Evolutionary conservation across 441 rosid species (phyloP).

Genomic region (Bocquillonia castaneifolia): DNA sequence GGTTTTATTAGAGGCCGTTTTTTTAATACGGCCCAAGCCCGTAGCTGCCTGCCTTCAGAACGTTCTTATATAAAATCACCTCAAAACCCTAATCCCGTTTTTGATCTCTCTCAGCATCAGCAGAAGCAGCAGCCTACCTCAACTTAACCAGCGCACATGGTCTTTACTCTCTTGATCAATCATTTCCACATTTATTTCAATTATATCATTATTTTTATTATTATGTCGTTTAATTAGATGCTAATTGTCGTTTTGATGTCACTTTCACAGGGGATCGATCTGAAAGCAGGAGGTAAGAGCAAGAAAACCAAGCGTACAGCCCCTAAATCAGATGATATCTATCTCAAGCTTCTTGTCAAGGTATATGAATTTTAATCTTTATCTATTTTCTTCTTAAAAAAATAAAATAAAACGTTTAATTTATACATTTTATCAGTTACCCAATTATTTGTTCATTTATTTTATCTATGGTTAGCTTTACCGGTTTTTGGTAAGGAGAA

Average conservation of each 20-base stretch:
- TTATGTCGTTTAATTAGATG: background rate
- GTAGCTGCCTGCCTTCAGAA: background rate
- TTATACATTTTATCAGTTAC: too few relatives aligned
- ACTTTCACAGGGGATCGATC: constrained; percentile 65
- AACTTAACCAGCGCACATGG: constrained; percentile 37
- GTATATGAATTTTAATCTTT: too few relatives aligned
- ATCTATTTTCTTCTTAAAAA: too few relatives aligned
- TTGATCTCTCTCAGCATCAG: background rate
- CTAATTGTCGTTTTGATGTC: background rate
- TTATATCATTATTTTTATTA: too few relatives aligned
- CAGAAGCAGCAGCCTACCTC: constrained; percentile 6
- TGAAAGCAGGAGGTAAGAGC: constrained; percentile 91
- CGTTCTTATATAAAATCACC: constrained; percentile 20
- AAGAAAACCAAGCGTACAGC: constrained; percentile 81
- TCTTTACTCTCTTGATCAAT: constrained; percentile 10
- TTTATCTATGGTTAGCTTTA: constrained; percentile 43
- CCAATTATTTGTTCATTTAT: background rate
- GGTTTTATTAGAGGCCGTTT: too few relatives aligned
- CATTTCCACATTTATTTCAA: background rate
- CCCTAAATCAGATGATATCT: constrained; percentile 83
- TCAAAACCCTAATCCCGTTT: constrained; percentile 35
- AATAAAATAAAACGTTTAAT: too few relatives aligned
- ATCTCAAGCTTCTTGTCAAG: constrained; percentile 49
- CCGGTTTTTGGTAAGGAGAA: constrained; percentile 83
- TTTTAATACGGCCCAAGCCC: background rate